Percentiles rank a stretch among this genome's conserved stretches.
Evolutionary conservation across 2,329 filamentous ascomycete genomes (phyloP).

Genomic region (Colletotrichum siamense): DNA sequence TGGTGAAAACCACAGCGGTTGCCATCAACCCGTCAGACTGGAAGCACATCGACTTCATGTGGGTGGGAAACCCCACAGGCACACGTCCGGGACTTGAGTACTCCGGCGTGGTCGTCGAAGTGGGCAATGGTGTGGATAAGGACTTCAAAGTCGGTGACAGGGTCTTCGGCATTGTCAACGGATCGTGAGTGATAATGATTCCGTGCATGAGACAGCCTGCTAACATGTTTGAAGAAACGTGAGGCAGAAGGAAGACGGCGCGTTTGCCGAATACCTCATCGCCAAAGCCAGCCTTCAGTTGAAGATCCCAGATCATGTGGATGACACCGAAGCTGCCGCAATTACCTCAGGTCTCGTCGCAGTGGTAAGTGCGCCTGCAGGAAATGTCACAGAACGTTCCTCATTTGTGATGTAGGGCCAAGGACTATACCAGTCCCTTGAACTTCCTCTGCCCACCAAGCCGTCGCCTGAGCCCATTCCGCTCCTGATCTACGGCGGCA

Average conservation of each 20-base stretch:
- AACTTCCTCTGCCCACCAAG: constrained; percentile 49
- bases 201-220: background rate
- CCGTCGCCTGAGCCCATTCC: constrained; percentile 40
- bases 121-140: constrained; percentile 48
- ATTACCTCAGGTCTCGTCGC: constrained; percentile 46
- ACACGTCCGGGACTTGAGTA: constrained; percentile 48
- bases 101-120: constrained; percentile 49
- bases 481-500: constrained; percentile 53
- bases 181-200: constrained; percentile 22
- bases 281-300: constrained; percentile 46
- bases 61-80: constrained; percentile 19
- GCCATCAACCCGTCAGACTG: constrained; percentile 41
- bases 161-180: constrained; percentile 45
- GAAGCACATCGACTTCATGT: constrained; percentile 32
- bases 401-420: constrained; percentile 38
- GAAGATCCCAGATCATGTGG: constrained; percentile 50
- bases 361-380: constrained; percentile 26
- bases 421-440: constrained; percentile 51
- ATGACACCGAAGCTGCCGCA: constrained; percentile 50
- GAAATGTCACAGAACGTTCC: background rate
- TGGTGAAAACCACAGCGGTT: constrained; percentile 38
- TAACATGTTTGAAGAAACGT: constrained; percentile 30
- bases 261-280: constrained; percentile 44
- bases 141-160: constrained; percentile 52
- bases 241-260: constrained; percentile 43